A percentile compares a stretch with the other conserved stretches of the same genome.
Evolutionary conservation across 257 asterid species (phyloP).

Genomic region (Fraxinus quadrangulata): DNA sequence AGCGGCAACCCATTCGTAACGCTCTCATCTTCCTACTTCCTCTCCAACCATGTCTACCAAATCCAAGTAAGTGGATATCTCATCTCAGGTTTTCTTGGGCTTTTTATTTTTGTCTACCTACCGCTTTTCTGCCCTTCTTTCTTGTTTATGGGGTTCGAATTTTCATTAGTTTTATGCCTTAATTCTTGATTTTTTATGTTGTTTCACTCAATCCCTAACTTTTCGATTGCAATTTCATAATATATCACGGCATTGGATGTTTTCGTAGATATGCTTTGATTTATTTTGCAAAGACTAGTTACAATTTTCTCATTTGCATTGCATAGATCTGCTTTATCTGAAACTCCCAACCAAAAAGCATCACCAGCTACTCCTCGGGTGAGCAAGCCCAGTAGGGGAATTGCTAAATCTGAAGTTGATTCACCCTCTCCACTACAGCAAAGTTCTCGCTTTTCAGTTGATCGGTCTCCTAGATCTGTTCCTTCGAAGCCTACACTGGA

Average conservation of each 20-base stretch:
- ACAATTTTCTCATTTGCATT: slow-evolving; percentile 12
- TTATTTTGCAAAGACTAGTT: slow-evolving; percentile 7
- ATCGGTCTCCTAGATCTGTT: slow-evolving; percentile 66
- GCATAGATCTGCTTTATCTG: slow-evolving; percentile 63
- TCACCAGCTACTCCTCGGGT: slow-evolving; percentile 56
- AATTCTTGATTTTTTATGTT: slow-evolving; percentile 16
- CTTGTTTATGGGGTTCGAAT: background rate
- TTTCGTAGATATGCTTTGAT: slow-evolving; percentile 25
- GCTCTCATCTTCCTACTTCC: slow-evolving; percentile 21
- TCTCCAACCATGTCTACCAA: slow-evolving; percentile 60
- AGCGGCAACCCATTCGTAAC: slow-evolving; percentile 12
- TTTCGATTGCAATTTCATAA: slow-evolving; percentile 2
- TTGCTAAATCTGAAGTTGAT: slow-evolving; percentile 64
- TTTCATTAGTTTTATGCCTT: background rate
- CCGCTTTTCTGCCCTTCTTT: background rate
- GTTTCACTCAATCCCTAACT: slow-evolving; percentile 16
- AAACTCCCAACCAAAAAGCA: slow-evolving; percentile 62
- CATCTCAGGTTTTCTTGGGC: slow-evolving; percentile 31
- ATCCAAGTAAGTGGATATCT: slow-evolving; percentile 74
- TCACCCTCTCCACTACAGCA: slow-evolving; percentile 58
- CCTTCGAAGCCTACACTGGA: slow-evolving; percentile 64
- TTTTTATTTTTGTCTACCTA: slow-evolving; percentile 24
- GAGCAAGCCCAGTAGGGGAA: slow-evolving; percentile 55
- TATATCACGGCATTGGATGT: slow-evolving; percentile 19
- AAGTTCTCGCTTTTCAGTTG: slow-evolving; percentile 55